A percentile compares a stretch with the other conserved stretches of the same genome.
Evolutionary conservation across 208 protist genomes (phyloP).

Genomic region (Trypanosoma scelopori): DNA sequence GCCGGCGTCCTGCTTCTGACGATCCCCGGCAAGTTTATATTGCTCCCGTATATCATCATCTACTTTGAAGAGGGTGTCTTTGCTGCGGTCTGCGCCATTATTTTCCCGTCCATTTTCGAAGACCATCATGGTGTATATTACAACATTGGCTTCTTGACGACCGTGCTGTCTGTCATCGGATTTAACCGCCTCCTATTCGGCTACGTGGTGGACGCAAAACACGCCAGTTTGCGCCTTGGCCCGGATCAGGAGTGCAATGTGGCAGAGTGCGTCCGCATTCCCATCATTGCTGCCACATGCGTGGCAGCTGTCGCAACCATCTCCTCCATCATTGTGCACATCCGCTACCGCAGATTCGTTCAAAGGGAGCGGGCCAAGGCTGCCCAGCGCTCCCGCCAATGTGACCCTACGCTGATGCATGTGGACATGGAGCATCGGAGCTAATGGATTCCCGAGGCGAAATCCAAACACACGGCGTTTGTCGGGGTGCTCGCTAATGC

Average conservation of each 20-base stretch:
- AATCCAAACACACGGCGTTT: too few species aligned
- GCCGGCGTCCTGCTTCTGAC: conserved; percentile 59
- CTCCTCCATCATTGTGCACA: conserved; percentile 35
- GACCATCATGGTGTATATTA: conserved; percentile 47
- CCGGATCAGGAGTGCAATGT: conserved; percentile 35
- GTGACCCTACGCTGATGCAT: too few species aligned
- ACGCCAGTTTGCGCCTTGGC: conserved; percentile 29
- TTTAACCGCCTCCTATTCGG: conserved; percentile 67
- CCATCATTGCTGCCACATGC: conserved; percentile 46
- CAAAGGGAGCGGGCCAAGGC: neutral
- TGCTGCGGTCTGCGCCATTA: conserved; percentile 41
- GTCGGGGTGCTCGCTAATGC: too few species aligned
- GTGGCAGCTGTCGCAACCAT: conserved; percentile 35
- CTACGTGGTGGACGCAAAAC: conserved; percentile 43
- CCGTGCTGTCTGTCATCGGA: conserved; percentile 41
- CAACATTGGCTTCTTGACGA: conserved; percentile 42
- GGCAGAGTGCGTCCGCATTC: conserved; percentile 38
- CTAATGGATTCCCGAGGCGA: too few species aligned
- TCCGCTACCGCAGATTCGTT: conserved; percentile 54
- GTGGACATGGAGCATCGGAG: too few species aligned
- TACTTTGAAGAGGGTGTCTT: conserved; percentile 62
- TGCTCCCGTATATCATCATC: conserved; percentile 66
- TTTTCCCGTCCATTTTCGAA: conserved; percentile 53
- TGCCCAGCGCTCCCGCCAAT: too few species aligned
- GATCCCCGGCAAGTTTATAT: conserved; percentile 51